phyloP scores from a whole-genome alignment of 495 filamentous ascomycete species.

The Aspergillus saccharolyticus region DNA sequence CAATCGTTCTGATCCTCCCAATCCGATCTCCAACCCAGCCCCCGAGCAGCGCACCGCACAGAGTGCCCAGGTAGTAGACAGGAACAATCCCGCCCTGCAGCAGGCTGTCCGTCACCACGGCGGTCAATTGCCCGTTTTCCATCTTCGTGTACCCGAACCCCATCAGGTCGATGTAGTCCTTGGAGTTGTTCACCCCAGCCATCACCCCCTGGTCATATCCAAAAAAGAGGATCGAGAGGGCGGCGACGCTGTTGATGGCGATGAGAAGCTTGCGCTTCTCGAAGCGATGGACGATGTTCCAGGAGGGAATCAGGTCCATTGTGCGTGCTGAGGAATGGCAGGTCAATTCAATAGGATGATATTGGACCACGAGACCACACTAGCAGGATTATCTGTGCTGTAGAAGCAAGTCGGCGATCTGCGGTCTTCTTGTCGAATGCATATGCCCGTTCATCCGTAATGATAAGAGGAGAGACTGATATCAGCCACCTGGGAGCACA shows the following conservation, averaged over 20 bases:
- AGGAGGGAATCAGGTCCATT: constrained; percentile 46
- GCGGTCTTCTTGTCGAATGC: too few species aligned
- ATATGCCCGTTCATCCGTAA: too few species aligned
- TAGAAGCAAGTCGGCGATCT: too few species aligned
- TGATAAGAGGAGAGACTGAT: too few species aligned
- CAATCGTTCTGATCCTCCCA: constrained; percentile 59
- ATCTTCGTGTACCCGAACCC: constrained; percentile 56
- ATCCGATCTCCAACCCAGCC: constrained; percentile 58
- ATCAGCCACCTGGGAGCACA: too few species aligned
- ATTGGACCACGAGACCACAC: too few species aligned
- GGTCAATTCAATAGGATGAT: too few species aligned
- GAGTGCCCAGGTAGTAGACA: constrained; percentile 66
- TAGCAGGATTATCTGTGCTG: too few species aligned
- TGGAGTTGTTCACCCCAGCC: constrained; percentile 65
- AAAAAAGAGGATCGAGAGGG: constrained; percentile 56
- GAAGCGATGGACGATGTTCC: constrained; percentile 56
- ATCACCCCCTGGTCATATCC: constrained; percentile 72
- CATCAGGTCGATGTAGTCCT: constrained; percentile 63
- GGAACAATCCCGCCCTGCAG: constrained; percentile 66
- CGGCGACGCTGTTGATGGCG: constrained; percentile 61
- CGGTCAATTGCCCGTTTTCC: constrained; percentile 36
- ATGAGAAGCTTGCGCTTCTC: constrained; percentile 60
- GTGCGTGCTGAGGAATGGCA: too few species aligned
- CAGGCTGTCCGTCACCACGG: constrained; percentile 55
- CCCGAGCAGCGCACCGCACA: constrained; percentile 55